Conservation (phyloP, 2,329 filamentous ascomycete species). For the Thelonectria blattea region DNA sequence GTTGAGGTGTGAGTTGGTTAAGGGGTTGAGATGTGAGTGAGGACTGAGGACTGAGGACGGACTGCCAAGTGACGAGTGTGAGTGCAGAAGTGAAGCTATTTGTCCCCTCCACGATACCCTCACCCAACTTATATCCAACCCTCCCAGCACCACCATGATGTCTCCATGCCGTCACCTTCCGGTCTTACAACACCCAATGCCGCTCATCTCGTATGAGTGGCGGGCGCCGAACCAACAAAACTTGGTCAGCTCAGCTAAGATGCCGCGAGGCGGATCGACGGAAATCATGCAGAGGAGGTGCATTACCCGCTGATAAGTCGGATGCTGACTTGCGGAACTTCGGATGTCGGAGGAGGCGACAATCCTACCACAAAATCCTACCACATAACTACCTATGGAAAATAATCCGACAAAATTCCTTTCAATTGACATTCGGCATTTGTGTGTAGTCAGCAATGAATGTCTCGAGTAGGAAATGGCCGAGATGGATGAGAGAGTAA, state of each 20-base stretch:
- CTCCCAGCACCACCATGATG: conserved; percentile 9
- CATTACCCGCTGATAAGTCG: conserved; percentile 20
- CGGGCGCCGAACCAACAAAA: conserved; percentile 2
- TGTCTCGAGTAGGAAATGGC: too few species aligned
- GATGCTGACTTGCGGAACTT: conserved; percentile 20
- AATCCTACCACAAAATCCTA: too few species aligned
- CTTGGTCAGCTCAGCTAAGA: neutral
- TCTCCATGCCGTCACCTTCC: conserved; percentile 18
- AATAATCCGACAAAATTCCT: neutral
- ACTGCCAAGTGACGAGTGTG: too few species aligned
- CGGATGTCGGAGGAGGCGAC: conserved; percentile 6
- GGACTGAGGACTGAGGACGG: too few species aligned
- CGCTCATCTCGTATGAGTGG: neutral
- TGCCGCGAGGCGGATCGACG: conserved; percentile 5
- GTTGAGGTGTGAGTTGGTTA: neutral
- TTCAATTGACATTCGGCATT: too few species aligned
- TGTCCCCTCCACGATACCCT: neutral
- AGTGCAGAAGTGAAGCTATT: too few species aligned
- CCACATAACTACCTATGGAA: neutral
- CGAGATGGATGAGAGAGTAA: too few species aligned
- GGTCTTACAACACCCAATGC: neutral
- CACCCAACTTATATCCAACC: conserved; percentile 22
- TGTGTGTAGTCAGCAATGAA: too few species aligned
- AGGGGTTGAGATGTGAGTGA: too few species aligned
- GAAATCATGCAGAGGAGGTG: conserved; percentile 14